phyloP scores from a whole-genome alignment of 805 yeast species.

The Pichia eremophila region DNA sequence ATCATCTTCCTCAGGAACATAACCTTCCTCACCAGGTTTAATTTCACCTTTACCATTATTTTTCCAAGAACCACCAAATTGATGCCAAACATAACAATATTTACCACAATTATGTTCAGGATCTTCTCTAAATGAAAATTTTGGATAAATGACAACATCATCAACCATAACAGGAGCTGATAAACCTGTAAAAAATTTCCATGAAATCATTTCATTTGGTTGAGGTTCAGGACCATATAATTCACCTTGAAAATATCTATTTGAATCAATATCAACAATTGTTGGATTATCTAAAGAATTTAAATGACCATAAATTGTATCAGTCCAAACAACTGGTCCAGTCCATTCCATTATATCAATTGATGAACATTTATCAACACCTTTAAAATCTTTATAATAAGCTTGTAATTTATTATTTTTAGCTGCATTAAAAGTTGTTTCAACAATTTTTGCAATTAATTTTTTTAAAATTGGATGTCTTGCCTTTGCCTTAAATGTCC shows the following conservation, averaged over 20 bases:
- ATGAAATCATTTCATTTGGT: conserved; percentile 21
- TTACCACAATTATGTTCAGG: conserved; percentile 26
- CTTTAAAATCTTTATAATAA: conserved; percentile 28
- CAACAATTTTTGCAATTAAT: conserved; percentile 43
- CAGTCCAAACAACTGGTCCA: conserved; percentile 75
- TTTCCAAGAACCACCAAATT: conserved; percentile 30
- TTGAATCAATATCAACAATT: conserved; percentile 25
- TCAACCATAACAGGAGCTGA: conserved; percentile 27
- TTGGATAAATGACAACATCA: conserved; percentile 27
- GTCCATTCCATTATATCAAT: conserved; percentile 63
- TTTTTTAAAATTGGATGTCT: conserved; percentile 53
- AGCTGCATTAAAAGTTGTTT: conserved; percentile 35
- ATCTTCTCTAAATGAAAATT: conserved; percentile 27
- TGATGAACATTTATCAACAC: conserved; percentile 28
- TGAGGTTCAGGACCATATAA: conserved; percentile 25
- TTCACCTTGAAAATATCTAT: conserved; percentile 22
- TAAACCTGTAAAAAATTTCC: conserved; percentile 28
- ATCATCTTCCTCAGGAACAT: conserved; percentile 11
- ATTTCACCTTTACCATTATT: conserved; percentile 29
- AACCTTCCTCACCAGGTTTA: conserved; percentile 23
- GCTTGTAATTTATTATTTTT: conserved; percentile 27
- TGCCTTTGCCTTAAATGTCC: conserved; percentile 51
- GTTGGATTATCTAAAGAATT: conserved; percentile 32
- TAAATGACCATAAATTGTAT: conserved; percentile 56
- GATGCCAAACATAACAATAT: conserved; percentile 27